phyloP scores from a whole-genome alignment of 1,284 basidiomycete genomes.

The Fomitopsis palustris region DNA sequence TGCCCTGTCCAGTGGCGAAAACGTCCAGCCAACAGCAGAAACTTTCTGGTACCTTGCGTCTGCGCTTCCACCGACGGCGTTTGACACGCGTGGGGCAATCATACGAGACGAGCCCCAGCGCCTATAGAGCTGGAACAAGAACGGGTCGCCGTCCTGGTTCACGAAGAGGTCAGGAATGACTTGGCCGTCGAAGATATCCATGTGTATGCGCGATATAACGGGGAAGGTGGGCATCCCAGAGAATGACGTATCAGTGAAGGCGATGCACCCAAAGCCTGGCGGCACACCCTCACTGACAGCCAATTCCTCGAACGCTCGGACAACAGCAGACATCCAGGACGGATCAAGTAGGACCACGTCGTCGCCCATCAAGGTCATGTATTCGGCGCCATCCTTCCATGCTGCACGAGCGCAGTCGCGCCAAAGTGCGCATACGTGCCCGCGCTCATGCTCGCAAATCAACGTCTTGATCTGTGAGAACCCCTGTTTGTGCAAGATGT shows the following conservation, averaged over 20 bases:
- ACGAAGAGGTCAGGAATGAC: slow-evolving; percentile 51
- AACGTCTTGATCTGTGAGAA: slow-evolving; percentile 35
- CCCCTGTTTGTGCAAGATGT: slow-evolving; percentile 33
- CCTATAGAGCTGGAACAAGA: slow-evolving; percentile 56
- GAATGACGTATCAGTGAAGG: slow-evolving; percentile 52
- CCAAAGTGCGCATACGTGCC: slow-evolving; percentile 55
- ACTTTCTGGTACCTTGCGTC: slow-evolving; percentile 46
- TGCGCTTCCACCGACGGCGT: slow-evolving; percentile 42
- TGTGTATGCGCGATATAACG: slow-evolving; percentile 48
- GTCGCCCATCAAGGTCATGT: slow-evolving; percentile 54
- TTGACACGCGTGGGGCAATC: slow-evolving; percentile 40
- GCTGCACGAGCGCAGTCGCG: slow-evolving; percentile 44
- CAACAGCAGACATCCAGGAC: slow-evolving; percentile 47
- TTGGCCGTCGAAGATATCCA: slow-evolving; percentile 50
- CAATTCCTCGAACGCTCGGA: slow-evolving; percentile 36
- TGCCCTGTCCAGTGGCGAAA: slow-evolving; percentile 40
- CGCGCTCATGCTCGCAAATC: slow-evolving; percentile 36
- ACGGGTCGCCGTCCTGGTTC: slow-evolving; percentile 60
- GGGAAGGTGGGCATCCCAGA: slow-evolving; percentile 64
- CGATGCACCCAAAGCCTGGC: slow-evolving; percentile 52
- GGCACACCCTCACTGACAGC: slow-evolving; percentile 30
- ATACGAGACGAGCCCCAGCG: slow-evolving; percentile 49
- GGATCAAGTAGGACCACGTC: slow-evolving; percentile 47
- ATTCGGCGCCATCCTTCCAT: slow-evolving; percentile 46
- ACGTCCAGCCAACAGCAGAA: slow-evolving; percentile 45